Evolutionary conservation across 176 grass and related monocot genomes (phyloP), one percentile per base, ranked within the genome.

Genomic region (Paspalum vaginatum): DNA sequence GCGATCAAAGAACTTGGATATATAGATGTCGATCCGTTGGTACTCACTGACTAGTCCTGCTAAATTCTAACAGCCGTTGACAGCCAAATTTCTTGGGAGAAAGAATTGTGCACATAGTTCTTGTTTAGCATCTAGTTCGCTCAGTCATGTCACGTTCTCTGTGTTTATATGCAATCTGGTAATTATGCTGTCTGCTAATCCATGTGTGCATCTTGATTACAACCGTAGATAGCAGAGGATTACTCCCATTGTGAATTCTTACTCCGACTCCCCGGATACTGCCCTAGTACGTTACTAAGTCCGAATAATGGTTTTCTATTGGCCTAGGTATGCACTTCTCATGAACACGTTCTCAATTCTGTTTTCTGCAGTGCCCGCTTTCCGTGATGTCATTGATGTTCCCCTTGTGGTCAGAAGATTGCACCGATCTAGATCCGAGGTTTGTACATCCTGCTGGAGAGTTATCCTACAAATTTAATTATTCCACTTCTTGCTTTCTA

Each of bases 231-330:
- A 65, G 95, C 95, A 46, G 92, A 98, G 82, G 95, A 98, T 68
- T 98, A 93, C 77, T 98, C 95, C 22, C 90, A 93, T 56, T 93
- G 92, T 82, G 92, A 95, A 81, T 93, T 98, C 80, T 87, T 98
- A 74, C 92, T 98, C 58, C 88, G 95, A 62, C 95, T 98, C 76
- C 95, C 95, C 25, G 95, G 90, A 88, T 95, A 95, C 79, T 98
- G 95, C 50, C 95, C 95, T 65, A 98, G 95, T 98, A 93, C 68
- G 95, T 90, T 52, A 39, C 52, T 50, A 22, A 5, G 12, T 24
- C 75, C 5, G 17, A 84, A 66, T 60, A 62, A 79, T 80, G 11
- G 27, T 68, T 67, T 47, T 53, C 7, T 16, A 25, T 22, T 43
- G 16, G 70, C 58, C 39, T 74, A 43, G 8, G 7, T 70, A 40